Evolutionary conservation across 2,329 filamentous ascomycete species (phyloP), one percentile per base, ranked within the genome.

Genomic region (Pseudogymnoascus sp.): DNA sequence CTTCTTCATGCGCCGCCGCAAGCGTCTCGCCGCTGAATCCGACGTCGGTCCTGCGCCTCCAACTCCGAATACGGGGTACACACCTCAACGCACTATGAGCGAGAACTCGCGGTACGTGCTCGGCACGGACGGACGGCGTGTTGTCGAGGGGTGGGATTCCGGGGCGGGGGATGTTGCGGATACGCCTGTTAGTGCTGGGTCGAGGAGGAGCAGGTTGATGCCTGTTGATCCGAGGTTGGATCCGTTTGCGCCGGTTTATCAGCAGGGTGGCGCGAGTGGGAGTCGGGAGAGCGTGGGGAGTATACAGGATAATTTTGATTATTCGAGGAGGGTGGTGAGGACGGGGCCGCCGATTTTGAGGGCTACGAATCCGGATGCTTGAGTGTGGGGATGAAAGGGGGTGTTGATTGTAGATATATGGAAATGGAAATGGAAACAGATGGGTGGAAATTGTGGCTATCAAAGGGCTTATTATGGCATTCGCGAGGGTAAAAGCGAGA

Each of bases 201-300:
- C 67, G 42, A 80, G 82, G 63, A 80, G 81, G 63, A 83, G 78
- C 66, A 82, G 81, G 71, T 72, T 87, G 62, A 80, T 83, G 77
- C 82, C 83, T 7, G 80, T 86, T 62, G 85, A 88, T 70, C 85
- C 85, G 34, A 79, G 85, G 50, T 81, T 88, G 76, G 82, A 88
- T 69, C 85, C 85, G 0, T 86, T 83, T 66, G 79, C 82, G 59
- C 78, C 80, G 37, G 75, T 86, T 11, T 88, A 87, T 71, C 75
- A 77, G 46, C 78, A 82, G 16, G 75, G 75, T 50, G 77, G 78
- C 3, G 66, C 62, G 25, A 85, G 81, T 68, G 82, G 82, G 71
- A 87, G 84, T 68, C 81, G 81, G 65, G 85, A 88, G 71, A 88
- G 84, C 70, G 75, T 88, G 70, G 83, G 83, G 67, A 87, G 85